phyloP scores from a whole-genome alignment of 768 basidiomycete genomes.

The Pholiota microspora region DNA sequence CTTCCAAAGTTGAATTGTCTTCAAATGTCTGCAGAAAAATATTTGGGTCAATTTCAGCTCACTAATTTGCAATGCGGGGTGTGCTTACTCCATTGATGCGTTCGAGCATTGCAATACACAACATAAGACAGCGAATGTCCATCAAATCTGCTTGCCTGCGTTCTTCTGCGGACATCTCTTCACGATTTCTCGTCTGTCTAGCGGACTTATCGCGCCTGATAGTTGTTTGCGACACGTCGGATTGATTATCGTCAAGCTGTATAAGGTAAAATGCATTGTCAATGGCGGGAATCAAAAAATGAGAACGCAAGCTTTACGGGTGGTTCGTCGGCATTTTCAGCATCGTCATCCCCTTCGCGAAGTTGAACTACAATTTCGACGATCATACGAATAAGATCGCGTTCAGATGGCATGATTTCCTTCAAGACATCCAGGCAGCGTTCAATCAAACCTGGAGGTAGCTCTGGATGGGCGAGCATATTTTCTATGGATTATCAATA shows the following conservation, averaged over 20 bases:
- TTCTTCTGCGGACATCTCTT: slow-evolving; percentile 64
- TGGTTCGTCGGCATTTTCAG: slow-evolving; percentile 21
- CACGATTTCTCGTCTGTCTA: slow-evolving; percentile 45
- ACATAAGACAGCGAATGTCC: slow-evolving; percentile 77
- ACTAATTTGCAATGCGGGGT: background rate
- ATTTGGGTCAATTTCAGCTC: background rate
- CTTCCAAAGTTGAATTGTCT: slow-evolving; percentile 78
- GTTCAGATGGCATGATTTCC: slow-evolving; percentile 78
- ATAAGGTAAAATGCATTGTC: background rate
- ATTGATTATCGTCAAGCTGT: slow-evolving; percentile 25
- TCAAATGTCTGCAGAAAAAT: slow-evolving; percentile 55
- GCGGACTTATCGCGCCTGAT: slow-evolving; percentile 27
- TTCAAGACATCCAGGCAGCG: slow-evolving; percentile 84
- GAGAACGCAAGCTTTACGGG: slow-evolving; percentile 12
- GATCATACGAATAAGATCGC: slow-evolving; percentile 39
- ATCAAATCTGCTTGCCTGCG: slow-evolving; percentile 61
- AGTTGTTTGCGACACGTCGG: slow-evolving; percentile 25
- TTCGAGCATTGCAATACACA: slow-evolving; percentile 88
- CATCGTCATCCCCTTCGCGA: slow-evolving; percentile 32
- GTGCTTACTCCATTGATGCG: slow-evolving; percentile 77
- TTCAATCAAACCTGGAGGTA: slow-evolving; percentile 79
- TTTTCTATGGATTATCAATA: slow-evolving; percentile 49
- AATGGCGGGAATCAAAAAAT: background rate
- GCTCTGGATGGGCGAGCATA: slow-evolving; percentile 80
- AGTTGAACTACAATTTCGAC: slow-evolving; percentile 37